Conservation (phyloP, 768 basidiomycete species). For the Suillus sp. region DNA sequence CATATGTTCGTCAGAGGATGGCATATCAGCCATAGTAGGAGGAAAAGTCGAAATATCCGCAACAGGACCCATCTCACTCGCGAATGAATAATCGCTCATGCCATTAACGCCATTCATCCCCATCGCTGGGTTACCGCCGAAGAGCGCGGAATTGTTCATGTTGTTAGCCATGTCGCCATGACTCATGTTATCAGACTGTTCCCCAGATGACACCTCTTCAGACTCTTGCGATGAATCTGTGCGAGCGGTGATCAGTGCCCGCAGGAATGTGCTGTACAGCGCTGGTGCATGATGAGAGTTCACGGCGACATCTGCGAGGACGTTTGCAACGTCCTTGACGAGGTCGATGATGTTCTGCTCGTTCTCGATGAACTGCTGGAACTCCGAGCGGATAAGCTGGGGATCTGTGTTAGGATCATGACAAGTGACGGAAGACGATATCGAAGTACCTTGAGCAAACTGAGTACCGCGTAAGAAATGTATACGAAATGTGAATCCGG, state of each 20-base stretch:
- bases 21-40: slow-evolving; percentile 74
- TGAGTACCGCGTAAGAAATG: slow-evolving; percentile 90
- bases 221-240: slow-evolving; percentile 34
- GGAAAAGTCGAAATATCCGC: slow-evolving; percentile 84
- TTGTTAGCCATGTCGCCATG: slow-evolving; percentile 33
- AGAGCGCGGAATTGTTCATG: slow-evolving; percentile 18
- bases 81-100: slow-evolving; percentile 67
- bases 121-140: slow-evolving; percentile 21
- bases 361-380: slow-evolving; percentile 72
- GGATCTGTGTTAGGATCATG: slow-evolving; percentile 19
- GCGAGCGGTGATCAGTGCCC: slow-evolving; percentile 66
- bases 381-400: slow-evolving; percentile 83
- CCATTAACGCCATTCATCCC: slow-evolving; percentile 23
- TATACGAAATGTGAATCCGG: slow-evolving; percentile 93
- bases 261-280: slow-evolving; percentile 82
- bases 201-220: slow-evolving; percentile 33
- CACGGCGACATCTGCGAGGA: slow-evolving; percentile 75
- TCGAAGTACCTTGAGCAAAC: slow-evolving; percentile 79
- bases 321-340: slow-evolving; percentile 80
- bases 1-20: slow-evolving; percentile 40
- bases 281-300: slow-evolving; percentile 87
- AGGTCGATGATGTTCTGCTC: slow-evolving; percentile 71
- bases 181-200: slow-evolving; percentile 7
- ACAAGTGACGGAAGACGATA: not conserved
- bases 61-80: slow-evolving; percentile 83